Conservation (phyloP, 805 yeast genomes). For the Candida gorgasii region DNA sequence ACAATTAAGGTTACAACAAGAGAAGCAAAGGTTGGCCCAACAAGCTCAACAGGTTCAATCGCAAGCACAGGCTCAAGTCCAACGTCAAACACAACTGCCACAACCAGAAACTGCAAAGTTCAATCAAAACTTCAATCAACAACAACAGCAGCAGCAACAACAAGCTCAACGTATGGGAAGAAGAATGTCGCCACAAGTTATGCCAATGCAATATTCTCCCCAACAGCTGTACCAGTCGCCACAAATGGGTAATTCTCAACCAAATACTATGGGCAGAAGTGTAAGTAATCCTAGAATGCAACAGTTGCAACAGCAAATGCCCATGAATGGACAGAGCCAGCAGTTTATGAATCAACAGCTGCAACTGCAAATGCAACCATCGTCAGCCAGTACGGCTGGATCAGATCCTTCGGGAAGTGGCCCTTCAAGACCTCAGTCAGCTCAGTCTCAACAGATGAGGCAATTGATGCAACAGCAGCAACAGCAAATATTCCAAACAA, state of each 20-base stretch:
- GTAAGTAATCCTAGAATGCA: constrained; percentile 18
- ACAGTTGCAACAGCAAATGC: constrained; percentile 19
- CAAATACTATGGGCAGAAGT: constrained; percentile 18
- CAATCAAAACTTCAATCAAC: constrained; percentile 11
- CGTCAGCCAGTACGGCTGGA: constrained; percentile 1
- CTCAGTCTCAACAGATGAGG: constrained; percentile 19
- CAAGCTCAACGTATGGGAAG: constrained; percentile 15
- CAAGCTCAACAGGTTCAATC: constrained; percentile 13
- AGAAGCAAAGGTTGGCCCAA: constrained; percentile 16
- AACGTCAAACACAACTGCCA: constrained; percentile 10
- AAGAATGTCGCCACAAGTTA: constrained; percentile 16
- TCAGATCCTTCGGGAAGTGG: constrained; percentile 5
- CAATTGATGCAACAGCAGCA: constrained; percentile 37
- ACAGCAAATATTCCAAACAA: constrained; percentile 45
- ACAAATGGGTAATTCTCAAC: constrained; percentile 17
- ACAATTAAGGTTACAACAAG: constrained; percentile 20
- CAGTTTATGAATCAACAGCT: constrained; percentile 2
- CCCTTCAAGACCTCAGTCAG: constrained; percentile 20
- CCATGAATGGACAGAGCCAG: constrained; percentile 8
- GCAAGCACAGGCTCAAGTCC: constrained; percentile 16
- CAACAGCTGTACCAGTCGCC: constrained; percentile 14
- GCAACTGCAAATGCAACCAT: constrained; percentile 7
- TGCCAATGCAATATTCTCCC: constrained; percentile 16
- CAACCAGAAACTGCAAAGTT: constrained; percentile 6
- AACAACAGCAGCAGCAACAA: constrained; percentile 15